A percentile compares a stretch with the other conserved stretches of the same genome.
These are phyloP conservation scores for Didymella pomorum DNA, from an alignment of 2,329 filamentous ascomycete genomes.

Conservation along the genomic window DNA sequence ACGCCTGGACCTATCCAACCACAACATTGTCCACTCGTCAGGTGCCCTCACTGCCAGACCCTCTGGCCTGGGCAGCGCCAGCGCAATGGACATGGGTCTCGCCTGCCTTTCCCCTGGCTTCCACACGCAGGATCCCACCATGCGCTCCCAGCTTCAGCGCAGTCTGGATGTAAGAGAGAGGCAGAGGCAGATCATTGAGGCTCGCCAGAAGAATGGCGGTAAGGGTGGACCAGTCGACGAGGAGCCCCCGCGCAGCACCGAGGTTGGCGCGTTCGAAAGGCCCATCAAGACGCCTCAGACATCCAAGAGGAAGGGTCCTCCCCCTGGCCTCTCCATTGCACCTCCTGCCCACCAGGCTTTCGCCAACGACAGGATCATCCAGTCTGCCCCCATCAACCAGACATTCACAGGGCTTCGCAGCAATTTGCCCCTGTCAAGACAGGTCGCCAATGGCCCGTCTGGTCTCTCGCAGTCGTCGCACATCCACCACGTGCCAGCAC, in stretches of 20 bases:
- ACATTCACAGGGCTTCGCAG: constrained; percentile 88
- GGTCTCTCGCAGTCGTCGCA: constrained; percentile 85
- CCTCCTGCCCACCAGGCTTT: constrained; percentile 92
- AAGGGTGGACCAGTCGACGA: constrained; percentile 57
- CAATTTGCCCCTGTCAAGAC: constrained; percentile 71
- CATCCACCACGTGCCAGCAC: constrained; percentile 87
- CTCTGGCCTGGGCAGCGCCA: constrained; percentile 72
- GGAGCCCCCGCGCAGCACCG: constrained; percentile 41
- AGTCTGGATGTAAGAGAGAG: constrained; percentile 94
- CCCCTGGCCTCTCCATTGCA: constrained; percentile 92
- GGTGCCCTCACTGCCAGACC: constrained; percentile 69
- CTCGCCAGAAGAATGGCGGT: constrained; percentile 77
- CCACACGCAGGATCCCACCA: constrained; percentile 92
- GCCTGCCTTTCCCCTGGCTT: constrained; percentile 96
- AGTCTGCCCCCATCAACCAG: constrained; percentile 93
- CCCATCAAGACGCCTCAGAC: constrained; percentile 74
- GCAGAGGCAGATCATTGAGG: constrained; percentile 93
- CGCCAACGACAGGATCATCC: constrained; percentile 91
- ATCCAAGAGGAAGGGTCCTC: constrained; percentile 76
- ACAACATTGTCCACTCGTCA: constrained; percentile 53
- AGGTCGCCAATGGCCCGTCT: constrained; percentile 81
- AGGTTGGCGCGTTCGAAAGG: constrained; percentile 54
- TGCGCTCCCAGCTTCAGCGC: constrained; percentile 93
- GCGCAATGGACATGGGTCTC: constrained; percentile 90
- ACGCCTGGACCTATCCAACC: constrained; percentile 76